Evolutionary conservation across 805 yeast species (phyloP), one percentile per base, ranked within the genome.

Genomic region (Cyberlindnera xylosilytica): DNA sequence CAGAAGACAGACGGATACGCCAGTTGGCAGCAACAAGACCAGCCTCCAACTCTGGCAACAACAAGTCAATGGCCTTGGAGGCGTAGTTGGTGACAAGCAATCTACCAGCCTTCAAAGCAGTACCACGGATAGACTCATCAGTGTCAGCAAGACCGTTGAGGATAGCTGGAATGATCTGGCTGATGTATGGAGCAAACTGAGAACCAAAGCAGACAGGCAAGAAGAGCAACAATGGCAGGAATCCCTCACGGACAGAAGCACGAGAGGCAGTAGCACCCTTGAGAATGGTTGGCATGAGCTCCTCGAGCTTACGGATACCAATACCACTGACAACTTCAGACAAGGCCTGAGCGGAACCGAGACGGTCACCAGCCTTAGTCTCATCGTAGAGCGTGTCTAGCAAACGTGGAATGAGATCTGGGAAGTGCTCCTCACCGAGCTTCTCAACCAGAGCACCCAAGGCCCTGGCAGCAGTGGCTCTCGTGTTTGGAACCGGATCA

Each of bases 401-500:
- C 49, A 93, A 74, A 45, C 89, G 79, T 35, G 95, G 87, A 53
- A 93, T 85, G 61, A 93, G 79, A 30, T 78, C 85, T 27, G 99
- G 97, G 87, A 93, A 90, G 53, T 79, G 83, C 36, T 87, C 96
- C 65, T 93, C 99, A 42, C 99, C 99, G 31, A 93, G 72, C 61
- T 90, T 91, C 62, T 93, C 98, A 36, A 95, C 97, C 49, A 93
- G 72, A 0, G 97, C 88, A 53, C 99, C 99, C 39, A 93, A 69
- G 0, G 99, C 99, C 65, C 97, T 81, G 17, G 97, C 90, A 19
- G 98, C 98, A 17, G 97, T 93, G 1, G 98, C 95, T 62, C 98
- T 80, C 0, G 99, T 93, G 32, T 81, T 87, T 24, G 98, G 96
- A 39, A 93, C 99, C 1, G 99, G 99, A 55, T 93, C 99, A 38